Conservation (phyloP, 345 rosid species). For the Pugionium cornutum region DNA sequence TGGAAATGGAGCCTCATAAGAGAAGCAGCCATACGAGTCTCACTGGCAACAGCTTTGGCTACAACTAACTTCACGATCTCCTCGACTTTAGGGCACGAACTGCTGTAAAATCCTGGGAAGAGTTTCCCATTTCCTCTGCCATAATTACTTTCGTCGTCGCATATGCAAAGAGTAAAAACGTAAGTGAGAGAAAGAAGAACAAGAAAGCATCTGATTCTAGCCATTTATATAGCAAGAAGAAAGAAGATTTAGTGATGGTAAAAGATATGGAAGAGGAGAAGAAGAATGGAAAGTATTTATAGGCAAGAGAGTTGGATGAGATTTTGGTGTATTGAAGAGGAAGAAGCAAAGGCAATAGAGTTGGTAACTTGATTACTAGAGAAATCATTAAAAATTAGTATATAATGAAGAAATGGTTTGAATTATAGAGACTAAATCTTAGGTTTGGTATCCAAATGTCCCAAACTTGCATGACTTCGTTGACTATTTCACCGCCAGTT, state of each 20-base stretch:
- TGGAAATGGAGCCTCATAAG: constrained; percentile 78
- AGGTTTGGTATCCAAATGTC: constrained; percentile 28
- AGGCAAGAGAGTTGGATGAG: constrained; percentile 23
- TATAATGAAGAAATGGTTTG: constrained; percentile 6
- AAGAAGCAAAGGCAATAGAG: constrained; percentile 28
- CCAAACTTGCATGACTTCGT: constrained; percentile 22
- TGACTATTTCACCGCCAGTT: constrained; percentile 31
- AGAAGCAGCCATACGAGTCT: constrained; percentile 80
- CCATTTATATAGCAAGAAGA: constrained; percentile 41
- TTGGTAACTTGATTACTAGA: constrained; percentile 22
- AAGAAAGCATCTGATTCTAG: constrained; percentile 39
- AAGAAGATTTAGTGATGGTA: constrained; percentile 17
- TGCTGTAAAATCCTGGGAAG: constrained; percentile 60
- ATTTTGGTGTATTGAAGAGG: constrained; percentile 13
- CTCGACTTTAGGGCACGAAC: constrained; percentile 64
- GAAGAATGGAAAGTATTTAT: constrained; percentile 25
- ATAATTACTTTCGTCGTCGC: constrained; percentile 29
- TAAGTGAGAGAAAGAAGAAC: constrained; percentile 47
- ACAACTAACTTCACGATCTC: constrained; percentile 59
- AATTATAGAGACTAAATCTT: constrained; percentile 24
- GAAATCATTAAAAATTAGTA: no score
- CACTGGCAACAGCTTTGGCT: constrained; percentile 57
- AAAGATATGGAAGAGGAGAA: constrained; percentile 28
- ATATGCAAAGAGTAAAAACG: constrained; percentile 48
- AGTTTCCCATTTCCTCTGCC: constrained; percentile 42